A percentile compares a stretch with the other conserved stretches of the same genome.
Conservation (phyloP, 1,284 basidiomycete genomes). For the Marasmius fiardii region DNA sequence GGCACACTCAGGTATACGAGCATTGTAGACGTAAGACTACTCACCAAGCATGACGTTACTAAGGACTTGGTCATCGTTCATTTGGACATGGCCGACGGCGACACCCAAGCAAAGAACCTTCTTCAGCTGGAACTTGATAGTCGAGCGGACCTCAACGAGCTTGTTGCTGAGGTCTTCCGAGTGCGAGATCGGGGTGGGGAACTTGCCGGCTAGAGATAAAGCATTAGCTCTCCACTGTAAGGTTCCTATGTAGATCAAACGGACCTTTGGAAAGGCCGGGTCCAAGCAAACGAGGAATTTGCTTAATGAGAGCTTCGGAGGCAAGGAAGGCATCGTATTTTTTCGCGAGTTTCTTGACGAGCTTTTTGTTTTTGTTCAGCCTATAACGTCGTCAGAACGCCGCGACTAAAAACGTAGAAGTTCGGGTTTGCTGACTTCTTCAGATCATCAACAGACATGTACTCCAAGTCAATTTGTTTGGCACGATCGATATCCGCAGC, state of each 20-base stretch:
- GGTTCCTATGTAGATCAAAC: slow-evolving; percentile 14
- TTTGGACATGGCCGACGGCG: slow-evolving; percentile 96
- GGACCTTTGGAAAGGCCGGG: slow-evolving; percentile 98
- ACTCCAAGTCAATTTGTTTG: slow-evolving; percentile 95
- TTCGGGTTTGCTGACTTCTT: slow-evolving; percentile 73
- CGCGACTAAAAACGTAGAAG: neutral
- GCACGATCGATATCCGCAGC: slow-evolving; percentile 98
- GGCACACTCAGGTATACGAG: neutral
- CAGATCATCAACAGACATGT: slow-evolving; percentile 99
- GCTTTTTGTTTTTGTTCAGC: slow-evolving; percentile 99
- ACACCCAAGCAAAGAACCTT: slow-evolving; percentile 99
- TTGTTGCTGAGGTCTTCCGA: slow-evolving; percentile 91
- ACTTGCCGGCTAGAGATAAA: slow-evolving; percentile 82
- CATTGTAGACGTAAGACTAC: slow-evolving; percentile 24
- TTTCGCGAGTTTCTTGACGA: slow-evolving; percentile 99
- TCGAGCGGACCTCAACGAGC: slow-evolving; percentile 94
- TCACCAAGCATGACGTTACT: slow-evolving; percentile 95
- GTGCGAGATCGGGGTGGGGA: slow-evolving; percentile 97
- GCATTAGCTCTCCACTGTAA: slow-evolving; percentile 6
- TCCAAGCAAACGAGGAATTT: slow-evolving; percentile 98
- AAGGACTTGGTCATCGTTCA: slow-evolving; percentile 97
- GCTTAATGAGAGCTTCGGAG: slow-evolving; percentile 98
- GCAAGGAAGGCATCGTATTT: slow-evolving; percentile 99
- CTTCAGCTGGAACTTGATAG: slow-evolving; percentile 99
- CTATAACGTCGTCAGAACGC: slow-evolving; percentile 30